Evolutionary conservation across 2,329 filamentous ascomycete species (phyloP).

Genomic region (Penicillium hesseltinei): DNA sequence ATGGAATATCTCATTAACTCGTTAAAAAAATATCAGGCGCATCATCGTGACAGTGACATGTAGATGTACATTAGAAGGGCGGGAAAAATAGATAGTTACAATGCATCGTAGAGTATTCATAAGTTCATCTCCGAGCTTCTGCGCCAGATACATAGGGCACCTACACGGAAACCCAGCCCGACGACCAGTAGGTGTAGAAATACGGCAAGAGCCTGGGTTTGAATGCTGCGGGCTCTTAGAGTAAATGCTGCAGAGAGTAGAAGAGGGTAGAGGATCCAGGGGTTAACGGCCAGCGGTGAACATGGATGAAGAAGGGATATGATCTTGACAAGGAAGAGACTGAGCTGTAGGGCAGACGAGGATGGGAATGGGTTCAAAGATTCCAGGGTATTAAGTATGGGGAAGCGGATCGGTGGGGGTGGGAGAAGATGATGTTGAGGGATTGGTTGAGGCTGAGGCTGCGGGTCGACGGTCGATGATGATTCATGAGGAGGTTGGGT

Average conservation of each 20-base stretch:
- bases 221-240: slow-evolving; percentile 39
- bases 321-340: slow-evolving; percentile 68
- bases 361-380: slow-evolving; percentile 33
- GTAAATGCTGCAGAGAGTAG: slow-evolving; percentile 68
- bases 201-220: slow-evolving; percentile 44
- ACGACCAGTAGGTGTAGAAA: slow-evolving; percentile 50
- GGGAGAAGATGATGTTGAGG: slow-evolving; percentile 41
- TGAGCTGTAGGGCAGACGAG: slow-evolving; percentile 52
- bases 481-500: slow-evolving; percentile 17
- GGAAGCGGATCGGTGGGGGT: slow-evolving; percentile 38
- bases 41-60: background rate
- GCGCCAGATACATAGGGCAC: slow-evolving; percentile 34
- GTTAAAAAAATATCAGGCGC: background rate
- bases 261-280: slow-evolving; percentile 65
- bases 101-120: background rate
- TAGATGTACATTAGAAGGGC: background rate
- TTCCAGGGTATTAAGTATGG: slow-evolving; percentile 23
- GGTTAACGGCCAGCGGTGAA: slow-evolving; percentile 66
- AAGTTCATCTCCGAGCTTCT: background rate
- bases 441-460: slow-evolving; percentile 9
- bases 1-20: background rate
- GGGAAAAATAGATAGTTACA: background rate
- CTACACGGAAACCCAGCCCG: slow-evolving; percentile 39
- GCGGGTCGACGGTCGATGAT: background rate
- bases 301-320: slow-evolving; percentile 65